Percentiles rank a stretch among this genome's conserved stretches.
phyloP scores from a whole-genome alignment of 2,329 filamentous ascomycete species.

The Fusarium secorum region DNA sequence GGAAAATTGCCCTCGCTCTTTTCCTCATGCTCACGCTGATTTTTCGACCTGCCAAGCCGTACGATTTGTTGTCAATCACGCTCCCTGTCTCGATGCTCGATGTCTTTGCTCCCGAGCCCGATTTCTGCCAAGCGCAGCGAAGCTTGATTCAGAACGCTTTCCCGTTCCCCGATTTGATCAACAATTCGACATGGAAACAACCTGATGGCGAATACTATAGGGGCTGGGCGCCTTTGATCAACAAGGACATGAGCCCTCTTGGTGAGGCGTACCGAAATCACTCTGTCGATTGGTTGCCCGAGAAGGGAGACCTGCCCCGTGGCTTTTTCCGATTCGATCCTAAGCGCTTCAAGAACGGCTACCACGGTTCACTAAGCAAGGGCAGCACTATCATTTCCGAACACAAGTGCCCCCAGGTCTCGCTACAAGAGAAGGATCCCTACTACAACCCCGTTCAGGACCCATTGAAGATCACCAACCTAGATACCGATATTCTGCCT shows the following conservation, averaged over 20 bases:
- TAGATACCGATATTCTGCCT: constrained; percentile 46
- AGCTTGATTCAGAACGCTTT: constrained; percentile 39
- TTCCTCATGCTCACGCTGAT: constrained; percentile 37
- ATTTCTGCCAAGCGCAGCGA: constrained; percentile 40
- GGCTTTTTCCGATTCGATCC: constrained; percentile 45
- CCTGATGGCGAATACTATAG: constrained; percentile 44
- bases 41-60: constrained; percentile 44
- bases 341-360: constrained; percentile 36
- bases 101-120: constrained; percentile 39
- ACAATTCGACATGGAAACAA: constrained; percentile 38
- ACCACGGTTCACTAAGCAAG: constrained; percentile 21
- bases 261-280: constrained; percentile 39
- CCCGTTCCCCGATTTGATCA: constrained; percentile 44
- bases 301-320: constrained; percentile 26
- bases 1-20: constrained; percentile 24
- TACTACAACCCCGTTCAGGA: constrained; percentile 51
- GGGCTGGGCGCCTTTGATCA: constrained; percentile 44
- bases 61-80: constrained; percentile 45
- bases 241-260: constrained; percentile 32
- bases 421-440: constrained; percentile 39
- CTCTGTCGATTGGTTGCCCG: constrained; percentile 43
- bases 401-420: constrained; percentile 28
- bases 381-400: neutral
- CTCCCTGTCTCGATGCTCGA: constrained; percentile 45
- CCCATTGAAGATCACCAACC: constrained; percentile 53